Percentiles rank a stretch among this genome's conserved stretches.
phyloP scores from a whole-genome alignment of 495 filamentous ascomycete genomes.

The Gamarada debralockiae region DNA sequence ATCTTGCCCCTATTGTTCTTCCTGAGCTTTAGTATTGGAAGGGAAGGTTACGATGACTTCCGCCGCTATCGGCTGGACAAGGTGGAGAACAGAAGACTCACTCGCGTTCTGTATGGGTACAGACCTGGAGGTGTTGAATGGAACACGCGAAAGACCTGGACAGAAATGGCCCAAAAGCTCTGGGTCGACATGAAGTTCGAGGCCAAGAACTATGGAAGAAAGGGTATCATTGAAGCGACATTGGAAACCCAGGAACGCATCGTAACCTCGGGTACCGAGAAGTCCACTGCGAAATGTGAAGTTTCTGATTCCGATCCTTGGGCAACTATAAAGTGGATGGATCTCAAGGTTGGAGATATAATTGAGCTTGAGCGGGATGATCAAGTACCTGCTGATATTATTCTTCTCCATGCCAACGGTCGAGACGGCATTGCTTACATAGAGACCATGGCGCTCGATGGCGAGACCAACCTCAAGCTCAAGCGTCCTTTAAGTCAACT shows the following conservation, averaged over 20 bases:
- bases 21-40: conserved; percentile 77
- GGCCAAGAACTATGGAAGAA: background rate
- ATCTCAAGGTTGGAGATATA: conserved; percentile 81
- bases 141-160: conserved; percentile 12
- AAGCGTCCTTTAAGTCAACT: conserved; percentile 69
- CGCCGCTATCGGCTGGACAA: conserved; percentile 81
- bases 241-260: background rate
- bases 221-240: background rate
- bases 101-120: conserved; percentile 8
- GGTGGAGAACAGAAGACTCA: conserved; percentile 71
- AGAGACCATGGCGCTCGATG: conserved; percentile 93
- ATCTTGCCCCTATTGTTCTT: conserved; percentile 85
- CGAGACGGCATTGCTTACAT: conserved; percentile 77
- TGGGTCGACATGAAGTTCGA: background rate
- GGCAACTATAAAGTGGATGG: conserved; percentile 66
- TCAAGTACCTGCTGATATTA: conserved; percentile 77
- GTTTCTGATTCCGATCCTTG: conserved; percentile 38
- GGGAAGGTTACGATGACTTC: conserved; percentile 89
- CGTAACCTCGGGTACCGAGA: background rate
- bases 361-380: conserved; percentile 73
- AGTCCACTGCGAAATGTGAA: background rate
- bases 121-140: background rate
- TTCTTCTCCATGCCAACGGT: conserved; percentile 68
- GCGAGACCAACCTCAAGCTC: conserved; percentile 90
- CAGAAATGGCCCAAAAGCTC: conserved; percentile 24